Base-by-base conservation (phyloP, 345 rosid genomes). In the Acer yangbiense region DNA sequence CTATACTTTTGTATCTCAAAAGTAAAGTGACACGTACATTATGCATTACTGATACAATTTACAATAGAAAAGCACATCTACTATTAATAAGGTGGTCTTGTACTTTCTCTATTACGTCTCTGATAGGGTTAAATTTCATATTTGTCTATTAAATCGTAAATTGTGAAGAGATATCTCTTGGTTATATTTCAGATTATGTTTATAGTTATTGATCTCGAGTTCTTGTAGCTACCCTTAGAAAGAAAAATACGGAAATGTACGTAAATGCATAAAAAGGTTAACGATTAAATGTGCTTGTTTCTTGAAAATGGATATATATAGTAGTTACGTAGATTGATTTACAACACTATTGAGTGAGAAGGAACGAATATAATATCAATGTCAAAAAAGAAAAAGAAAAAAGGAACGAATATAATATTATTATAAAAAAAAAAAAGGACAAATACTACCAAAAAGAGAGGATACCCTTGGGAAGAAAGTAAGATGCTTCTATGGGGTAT, bases 91-190 rank as follows among this genome's bases (percentile, higher is more conserved):
- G 6, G 6, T 4, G 6, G 39, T 4, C 6, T 0, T 35, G 6
- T 0, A 35, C 39, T 35, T 35, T 4, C 6, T 35, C 1, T 35
- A 4, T 35, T 35, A 35, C 6, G 1, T 35, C 35, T 32, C 5
- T 29, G 0, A 29, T 29, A 29, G 2, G 3, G 32, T 29, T 29
- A 29, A 29, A 29, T 29, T 0, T 35, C 6, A 5, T 35, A 35
- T 4, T 35, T 35, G 0, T 35, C 6, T 35, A 35, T 35, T 35
- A 35, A 35, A 35, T 35, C 6, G 6, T 35, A 35, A 35, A 4
- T 35, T 4, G 6, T 35, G 0, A 0, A 0, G 6, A 35, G 1
- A 35, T 4, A 35, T 35, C 6, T 4, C 6, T 0, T 4, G 6
- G 1, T 35, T 35, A 5, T 4, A 35, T 35, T 5, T 35, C 0